Conservation (phyloP, 352 stramenopile species). For the Phytophthora macrochlamydospora region DNA sequence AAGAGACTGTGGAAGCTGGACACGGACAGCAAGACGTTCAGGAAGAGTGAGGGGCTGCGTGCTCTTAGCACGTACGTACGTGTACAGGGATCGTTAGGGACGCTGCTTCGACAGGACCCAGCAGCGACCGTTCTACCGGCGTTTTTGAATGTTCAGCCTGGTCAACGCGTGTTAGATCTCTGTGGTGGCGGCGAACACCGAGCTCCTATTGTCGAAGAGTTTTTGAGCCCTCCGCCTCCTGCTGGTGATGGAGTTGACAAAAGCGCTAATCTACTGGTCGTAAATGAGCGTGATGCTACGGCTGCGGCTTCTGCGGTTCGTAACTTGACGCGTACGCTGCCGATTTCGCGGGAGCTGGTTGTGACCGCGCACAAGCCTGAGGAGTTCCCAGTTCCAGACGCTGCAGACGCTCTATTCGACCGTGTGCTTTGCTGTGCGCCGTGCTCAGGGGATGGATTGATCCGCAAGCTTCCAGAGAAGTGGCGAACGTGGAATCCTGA, state of each 20-base stretch:
- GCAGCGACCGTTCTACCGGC: slow-evolving; percentile 95
- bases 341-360: slow-evolving; percentile 49
- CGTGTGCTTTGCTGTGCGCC: slow-evolving; percentile 76
- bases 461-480: slow-evolving; percentile 79
- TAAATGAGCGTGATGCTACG: slow-evolving; percentile 75
- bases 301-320: slow-evolving; percentile 56
- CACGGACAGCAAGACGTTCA: slow-evolving; percentile 79
- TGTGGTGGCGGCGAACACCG: slow-evolving; percentile 73
- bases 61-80: slow-evolving; percentile 94
- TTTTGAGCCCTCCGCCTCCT: slow-evolving; percentile 22
- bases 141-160: slow-evolving; percentile 90
- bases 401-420: slow-evolving; percentile 57
- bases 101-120: slow-evolving; percentile 94
- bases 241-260: slow-evolving; percentile 22
- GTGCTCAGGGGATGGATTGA: slow-evolving; percentile 81
- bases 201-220: slow-evolving; percentile 61
- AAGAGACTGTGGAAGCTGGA: slow-evolving; percentile 83
- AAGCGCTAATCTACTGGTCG: slow-evolving; percentile 47
- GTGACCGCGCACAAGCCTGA: slow-evolving; percentile 78
- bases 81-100: slow-evolving; percentile 86
- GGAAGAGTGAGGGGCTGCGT: slow-evolving; percentile 87
- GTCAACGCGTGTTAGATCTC: slow-evolving; percentile 80
- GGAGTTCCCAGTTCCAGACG: slow-evolving; percentile 61
- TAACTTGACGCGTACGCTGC: slow-evolving; percentile 61
- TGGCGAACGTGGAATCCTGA: slow-evolving; percentile 79